These are phyloP conservation scores for Tolypocladium sp. DNA, from an alignment of 2,329 filamentous ascomycete species.

Conservation along the genomic window DNA sequence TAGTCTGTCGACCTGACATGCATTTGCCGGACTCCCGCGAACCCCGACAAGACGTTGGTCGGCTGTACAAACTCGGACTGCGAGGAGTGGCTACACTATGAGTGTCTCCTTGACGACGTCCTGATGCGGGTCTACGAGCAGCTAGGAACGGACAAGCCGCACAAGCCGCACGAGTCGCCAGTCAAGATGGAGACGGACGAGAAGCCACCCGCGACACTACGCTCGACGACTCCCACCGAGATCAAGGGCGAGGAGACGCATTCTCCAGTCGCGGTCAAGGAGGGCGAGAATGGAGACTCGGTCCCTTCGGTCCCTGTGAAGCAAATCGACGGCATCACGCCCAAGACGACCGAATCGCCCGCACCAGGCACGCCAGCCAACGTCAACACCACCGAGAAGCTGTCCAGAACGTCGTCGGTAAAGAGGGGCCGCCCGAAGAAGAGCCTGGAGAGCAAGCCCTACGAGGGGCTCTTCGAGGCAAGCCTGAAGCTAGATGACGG, in stretches of 20 bases:
- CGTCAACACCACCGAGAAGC: slow-evolving; percentile 8
- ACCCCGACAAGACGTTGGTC: slow-evolving; percentile 51
- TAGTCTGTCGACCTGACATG: slow-evolving; percentile 48
- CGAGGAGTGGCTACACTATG: slow-evolving; percentile 53
- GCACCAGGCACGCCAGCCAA: slow-evolving; percentile 18
- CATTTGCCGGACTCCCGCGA: slow-evolving; percentile 50
- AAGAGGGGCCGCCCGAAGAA: slow-evolving; percentile 31
- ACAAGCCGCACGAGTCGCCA: slow-evolving; percentile 26
- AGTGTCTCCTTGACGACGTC: slow-evolving; percentile 50
- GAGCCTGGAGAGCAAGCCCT: slow-evolving; percentile 30
- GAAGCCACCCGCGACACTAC: slow-evolving; percentile 12
- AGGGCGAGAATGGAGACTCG: slow-evolving; percentile 31
- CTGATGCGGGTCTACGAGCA: slow-evolving; percentile 39
- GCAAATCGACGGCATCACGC: slow-evolving; percentile 19
- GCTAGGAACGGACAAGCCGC: slow-evolving; percentile 41
- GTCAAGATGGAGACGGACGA: slow-evolving; percentile 30
- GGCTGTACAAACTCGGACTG: slow-evolving; percentile 47
- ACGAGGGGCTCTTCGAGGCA: slow-evolving; percentile 43
- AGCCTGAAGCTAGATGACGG: slow-evolving; percentile 36
- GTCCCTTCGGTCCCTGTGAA: slow-evolving; percentile 20
- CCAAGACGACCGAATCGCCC: slow-evolving; percentile 19
- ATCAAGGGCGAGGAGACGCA: slow-evolving; percentile 39
- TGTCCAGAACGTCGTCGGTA: slow-evolving; percentile 14
- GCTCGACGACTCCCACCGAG: slow-evolving; percentile 43
- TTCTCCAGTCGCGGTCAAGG: slow-evolving; percentile 44